A percentile compares a stretch with the other conserved stretches of the same genome.
phyloP scores from a whole-genome alignment of 2,329 filamentous ascomycete species.

The Botryotinia globosa region DNA sequence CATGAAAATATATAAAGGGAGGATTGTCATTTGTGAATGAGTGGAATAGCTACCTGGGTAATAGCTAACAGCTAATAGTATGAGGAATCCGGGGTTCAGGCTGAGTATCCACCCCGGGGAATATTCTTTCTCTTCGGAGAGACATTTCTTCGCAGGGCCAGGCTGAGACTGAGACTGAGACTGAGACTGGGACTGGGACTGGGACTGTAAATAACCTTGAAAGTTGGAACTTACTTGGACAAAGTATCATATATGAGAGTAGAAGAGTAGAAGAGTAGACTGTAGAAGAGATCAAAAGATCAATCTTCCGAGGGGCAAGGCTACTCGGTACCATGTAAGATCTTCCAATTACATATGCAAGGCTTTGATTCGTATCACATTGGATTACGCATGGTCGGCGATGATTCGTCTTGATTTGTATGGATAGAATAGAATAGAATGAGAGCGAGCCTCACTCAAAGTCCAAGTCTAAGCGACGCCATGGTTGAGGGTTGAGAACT shows the following conservation, averaged over 20 bases:
- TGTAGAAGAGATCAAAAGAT: not conserved
- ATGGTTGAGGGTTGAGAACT: too few relatives aligned
- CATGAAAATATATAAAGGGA: conserved; percentile 10
- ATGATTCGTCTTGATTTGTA: not conserved
- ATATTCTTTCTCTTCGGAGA: conserved; percentile 8
- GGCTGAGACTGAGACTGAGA: too few relatives aligned
- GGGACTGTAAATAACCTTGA: too few relatives aligned
- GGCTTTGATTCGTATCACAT: conserved; percentile 5
- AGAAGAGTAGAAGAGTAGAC: too few relatives aligned
- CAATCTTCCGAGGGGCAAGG: conserved; percentile 7
- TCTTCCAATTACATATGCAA: conserved; percentile 15
- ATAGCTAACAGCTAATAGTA: too few relatives aligned
- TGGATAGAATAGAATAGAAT: not conserved
- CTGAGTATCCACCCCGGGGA: not conserved
- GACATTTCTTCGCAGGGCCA: not conserved
- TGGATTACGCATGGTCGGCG: conserved; percentile 8
- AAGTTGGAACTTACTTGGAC: too few relatives aligned
- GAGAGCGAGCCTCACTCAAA: conserved; percentile 10
- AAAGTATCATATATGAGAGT: too few relatives aligned
- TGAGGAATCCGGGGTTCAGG: not conserved
- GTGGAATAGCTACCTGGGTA: too few relatives aligned
- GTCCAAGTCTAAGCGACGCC: conserved; percentile 13
- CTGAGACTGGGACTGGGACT: too few relatives aligned
- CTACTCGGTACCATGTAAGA: not conserved
- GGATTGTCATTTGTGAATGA: not conserved